Base-by-base conservation (phyloP, 1,284 basidiomycete genomes). In the Golubevia pallescens region DNA sequence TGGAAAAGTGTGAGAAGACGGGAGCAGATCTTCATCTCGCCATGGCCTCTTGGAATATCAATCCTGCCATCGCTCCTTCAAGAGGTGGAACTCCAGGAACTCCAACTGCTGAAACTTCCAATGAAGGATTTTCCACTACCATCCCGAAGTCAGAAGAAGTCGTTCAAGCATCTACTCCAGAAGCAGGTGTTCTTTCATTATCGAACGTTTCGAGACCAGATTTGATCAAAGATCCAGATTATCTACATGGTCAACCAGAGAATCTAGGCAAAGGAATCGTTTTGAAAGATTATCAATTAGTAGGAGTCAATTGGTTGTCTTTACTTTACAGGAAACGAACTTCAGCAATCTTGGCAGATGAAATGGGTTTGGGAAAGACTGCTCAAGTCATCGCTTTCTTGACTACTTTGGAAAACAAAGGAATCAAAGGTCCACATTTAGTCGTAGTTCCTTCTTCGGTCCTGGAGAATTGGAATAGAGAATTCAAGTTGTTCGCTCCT, bases 291-390 rank as follows among this genome's bases (percentile, higher is more conserved):
- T 99, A 99, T 86, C 96, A 99, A 86, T 88, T 98, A 66, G 89
- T 97, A 63, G 97, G 97, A n/a, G 90, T 99, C 68, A 99, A 97
- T 84, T 99, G 97, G 97, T 88, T 99, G 71, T 91, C 93, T 84
- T 87, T 99, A 28, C 88, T 99, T 57, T 95, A 95, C 85, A 89
- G 88, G 62, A 91, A 90, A 79, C 89, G 90, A 66, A 89, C 93
- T 60, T 95, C 93, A 68, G 97, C 95, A 86, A 99, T 99, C 82
- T 89, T 99, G 28, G 96, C 96, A 1, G 96, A 99, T 86, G 95
- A 97, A 86, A 97, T 97, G 95, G 94, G 95, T 92, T 90, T 99
- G 65, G 97, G 97, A 32, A 99, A 99, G 88, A 99, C 96, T 1
- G 93, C 95, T 23, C 96, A 99, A 87, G 96, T 99, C 62, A 98